These are phyloP conservation scores for Pueraria montana DNA, from an alignment of 306 rosid genomes.

Conservation along the genomic window DNA sequence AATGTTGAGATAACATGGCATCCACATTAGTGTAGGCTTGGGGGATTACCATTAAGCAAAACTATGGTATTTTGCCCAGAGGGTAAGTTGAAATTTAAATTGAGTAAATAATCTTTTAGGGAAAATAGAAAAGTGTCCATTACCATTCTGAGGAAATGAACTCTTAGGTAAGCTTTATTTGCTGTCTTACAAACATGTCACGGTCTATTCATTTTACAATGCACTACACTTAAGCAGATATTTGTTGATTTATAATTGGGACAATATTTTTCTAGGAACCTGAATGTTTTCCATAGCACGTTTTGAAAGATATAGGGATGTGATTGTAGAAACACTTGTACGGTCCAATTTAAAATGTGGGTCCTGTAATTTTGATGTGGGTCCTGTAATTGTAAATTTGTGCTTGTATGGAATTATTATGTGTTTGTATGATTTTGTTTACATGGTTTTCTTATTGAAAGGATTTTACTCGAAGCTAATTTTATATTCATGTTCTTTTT, in stretches of 20 bases:
- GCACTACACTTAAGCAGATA: neutral
- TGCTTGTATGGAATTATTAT: no score
- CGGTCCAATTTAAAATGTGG: neutral
- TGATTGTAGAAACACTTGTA: neutral
- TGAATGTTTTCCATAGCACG: neutral
- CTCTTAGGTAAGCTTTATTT: neutral
- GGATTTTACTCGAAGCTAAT: no score
- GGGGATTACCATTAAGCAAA: no score
- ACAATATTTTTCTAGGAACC: neutral
- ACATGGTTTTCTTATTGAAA: no score
- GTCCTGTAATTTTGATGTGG: neutral
- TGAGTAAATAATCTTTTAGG: no score
- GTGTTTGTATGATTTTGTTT: no score
- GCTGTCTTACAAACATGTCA: neutral
- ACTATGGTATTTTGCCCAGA: no score
- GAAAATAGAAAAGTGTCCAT: neutral
- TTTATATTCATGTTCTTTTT: no score
- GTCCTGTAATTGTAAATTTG: neutral
- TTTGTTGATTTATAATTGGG: neutral
- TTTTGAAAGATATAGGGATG: no score
- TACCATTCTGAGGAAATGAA: neutral
- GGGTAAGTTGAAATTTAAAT: no score
- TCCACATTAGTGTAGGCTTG: no score
- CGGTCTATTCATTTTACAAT: neutral
- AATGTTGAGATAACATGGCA: no score